Percentiles rank a stretch among this genome's conserved stretches.
Evolutionary conservation across 1,284 basidiomycete genomes (phyloP).

Genomic region (Apiotrichum sp.): DNA sequence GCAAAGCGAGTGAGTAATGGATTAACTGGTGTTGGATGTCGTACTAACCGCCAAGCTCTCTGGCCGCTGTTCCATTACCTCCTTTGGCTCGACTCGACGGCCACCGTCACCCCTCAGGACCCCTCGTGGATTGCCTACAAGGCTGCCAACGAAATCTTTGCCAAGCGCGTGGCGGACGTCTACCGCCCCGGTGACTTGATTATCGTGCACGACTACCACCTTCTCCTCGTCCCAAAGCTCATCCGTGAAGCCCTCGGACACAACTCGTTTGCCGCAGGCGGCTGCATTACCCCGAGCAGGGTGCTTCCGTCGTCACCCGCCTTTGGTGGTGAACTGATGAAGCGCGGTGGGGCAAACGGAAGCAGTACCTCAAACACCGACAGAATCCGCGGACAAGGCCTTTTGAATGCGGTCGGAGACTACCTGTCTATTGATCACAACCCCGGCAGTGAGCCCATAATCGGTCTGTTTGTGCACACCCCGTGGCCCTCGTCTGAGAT

Average conservation of each 20-base stretch:
- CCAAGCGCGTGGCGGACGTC: constrained; percentile 64
- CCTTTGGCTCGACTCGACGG: constrained; percentile 81
- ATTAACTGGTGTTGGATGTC: no score
- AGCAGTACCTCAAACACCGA: background rate
- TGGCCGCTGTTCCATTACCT: constrained; percentile 99
- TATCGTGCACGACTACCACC: constrained; percentile 88
- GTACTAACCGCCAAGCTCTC: constrained; percentile 55
- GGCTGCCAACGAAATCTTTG: constrained; percentile 80
- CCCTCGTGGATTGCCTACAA: constrained; percentile 77
- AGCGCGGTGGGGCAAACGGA: constrained; percentile 26
- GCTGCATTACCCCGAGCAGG: background rate
- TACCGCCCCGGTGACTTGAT: constrained; percentile 85
- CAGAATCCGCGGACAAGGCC: constrained; percentile 2
- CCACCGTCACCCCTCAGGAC: constrained; percentile 55
- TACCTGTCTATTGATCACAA: background rate
- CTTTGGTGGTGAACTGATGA: constrained; percentile 19
- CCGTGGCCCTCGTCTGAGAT: constrained; percentile 96
- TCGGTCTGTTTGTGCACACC: constrained; percentile 94
- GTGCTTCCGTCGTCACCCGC: constrained; percentile 6
- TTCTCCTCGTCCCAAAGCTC: constrained; percentile 81
- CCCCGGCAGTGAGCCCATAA: constrained; percentile 47
- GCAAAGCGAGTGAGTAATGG: constrained; percentile 76
- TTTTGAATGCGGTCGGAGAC: background rate
- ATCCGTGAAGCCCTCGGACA: constrained; percentile 60
- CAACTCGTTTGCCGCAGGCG: constrained; percentile 12